A percentile compares a stretch with the other conserved stretches of the same genome.
Conservation (phyloP, 1,284 basidiomycete species). For the Salmacisia buchloeana region DNA sequence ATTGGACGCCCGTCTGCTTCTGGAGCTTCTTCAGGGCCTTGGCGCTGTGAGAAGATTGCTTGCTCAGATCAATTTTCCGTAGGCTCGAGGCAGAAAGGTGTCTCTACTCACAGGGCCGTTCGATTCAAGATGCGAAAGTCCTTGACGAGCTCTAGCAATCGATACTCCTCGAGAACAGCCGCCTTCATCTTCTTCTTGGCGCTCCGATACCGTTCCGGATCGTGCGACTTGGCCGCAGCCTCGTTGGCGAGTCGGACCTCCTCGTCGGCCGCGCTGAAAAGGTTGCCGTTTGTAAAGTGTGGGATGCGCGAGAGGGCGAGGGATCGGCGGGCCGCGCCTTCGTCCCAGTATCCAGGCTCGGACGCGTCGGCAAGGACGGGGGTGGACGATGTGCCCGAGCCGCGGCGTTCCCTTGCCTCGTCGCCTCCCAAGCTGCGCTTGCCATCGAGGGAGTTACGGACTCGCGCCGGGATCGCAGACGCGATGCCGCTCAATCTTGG, state of each 20-base stretch:
- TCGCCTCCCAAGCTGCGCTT: background rate
- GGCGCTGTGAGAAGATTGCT: constrained; percentile 61
- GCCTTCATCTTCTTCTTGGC: constrained; percentile 77
- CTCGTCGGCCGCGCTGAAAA: constrained; percentile 16
- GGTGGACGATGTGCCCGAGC: constrained; percentile 15
- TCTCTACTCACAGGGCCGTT: background rate
- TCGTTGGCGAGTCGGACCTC: constrained; percentile 28
- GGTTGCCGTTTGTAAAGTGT: background rate
- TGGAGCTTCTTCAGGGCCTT: constrained; percentile 87
- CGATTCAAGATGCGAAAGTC: constrained; percentile 55
- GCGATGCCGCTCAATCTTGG: background rate
- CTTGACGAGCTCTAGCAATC: constrained; percentile 68
- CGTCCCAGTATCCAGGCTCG: constrained; percentile 18
- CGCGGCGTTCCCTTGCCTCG: constrained; percentile 55
- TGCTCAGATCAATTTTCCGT: constrained; percentile 64
- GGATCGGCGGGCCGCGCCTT: constrained; percentile 37
- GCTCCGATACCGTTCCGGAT: constrained; percentile 72
- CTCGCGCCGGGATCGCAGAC: background rate
- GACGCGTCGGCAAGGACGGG: constrained; percentile 8
- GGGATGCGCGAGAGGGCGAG: constrained; percentile 22
- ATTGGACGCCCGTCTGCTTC: constrained; percentile 66
- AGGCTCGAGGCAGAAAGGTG: background rate
- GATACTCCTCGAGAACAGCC: constrained; percentile 79
- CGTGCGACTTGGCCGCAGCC: constrained; percentile 52
- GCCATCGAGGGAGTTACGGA: background rate